Conservation (phyloP, 1,284 basidiomycete genomes). For the Tilletia caries region DNA sequence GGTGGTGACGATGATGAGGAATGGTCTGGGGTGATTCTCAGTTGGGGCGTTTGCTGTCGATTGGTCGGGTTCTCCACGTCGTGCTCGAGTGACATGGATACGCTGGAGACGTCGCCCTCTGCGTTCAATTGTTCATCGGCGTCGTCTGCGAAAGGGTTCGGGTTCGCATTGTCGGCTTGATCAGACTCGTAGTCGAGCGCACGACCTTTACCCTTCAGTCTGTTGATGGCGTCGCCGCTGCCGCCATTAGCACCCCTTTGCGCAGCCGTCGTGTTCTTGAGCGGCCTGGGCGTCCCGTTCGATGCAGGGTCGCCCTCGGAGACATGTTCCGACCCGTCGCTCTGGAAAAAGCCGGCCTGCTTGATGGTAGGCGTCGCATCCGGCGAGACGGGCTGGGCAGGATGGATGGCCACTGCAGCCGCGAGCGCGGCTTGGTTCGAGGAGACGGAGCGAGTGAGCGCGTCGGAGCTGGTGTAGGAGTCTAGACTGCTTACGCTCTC, state of each 20-base stretch:
- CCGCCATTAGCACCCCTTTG: background rate
- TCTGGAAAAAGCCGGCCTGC: conserved; percentile 2
- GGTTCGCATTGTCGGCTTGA: background rate
- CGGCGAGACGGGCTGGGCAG: background rate
- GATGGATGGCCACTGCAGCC: no score
- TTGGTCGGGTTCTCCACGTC: background rate
- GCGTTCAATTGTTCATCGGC: background rate
- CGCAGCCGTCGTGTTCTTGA: no score
- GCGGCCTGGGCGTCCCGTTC: background rate
- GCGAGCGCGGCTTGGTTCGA: no score
- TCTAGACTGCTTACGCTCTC: conserved; percentile 10
- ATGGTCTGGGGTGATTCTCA: background rate
- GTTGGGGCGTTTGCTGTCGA: background rate
- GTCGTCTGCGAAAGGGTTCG: background rate
- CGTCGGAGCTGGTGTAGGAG: conserved; percentile 1
- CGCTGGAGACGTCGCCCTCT: conserved; percentile 1
- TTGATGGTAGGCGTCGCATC: background rate
- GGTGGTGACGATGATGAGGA: background rate
- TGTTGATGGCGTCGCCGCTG: background rate
- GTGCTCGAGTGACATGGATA: conserved; percentile 1
- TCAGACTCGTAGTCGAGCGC: background rate
- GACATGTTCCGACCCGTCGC: background rate
- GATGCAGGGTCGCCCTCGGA: conserved; percentile 3
- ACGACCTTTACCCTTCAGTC: background rate
- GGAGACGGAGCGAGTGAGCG: background rate